Base-by-base conservation (phyloP, 2,329 filamentous ascomycete species). In the Penicillium sp. region DNA sequence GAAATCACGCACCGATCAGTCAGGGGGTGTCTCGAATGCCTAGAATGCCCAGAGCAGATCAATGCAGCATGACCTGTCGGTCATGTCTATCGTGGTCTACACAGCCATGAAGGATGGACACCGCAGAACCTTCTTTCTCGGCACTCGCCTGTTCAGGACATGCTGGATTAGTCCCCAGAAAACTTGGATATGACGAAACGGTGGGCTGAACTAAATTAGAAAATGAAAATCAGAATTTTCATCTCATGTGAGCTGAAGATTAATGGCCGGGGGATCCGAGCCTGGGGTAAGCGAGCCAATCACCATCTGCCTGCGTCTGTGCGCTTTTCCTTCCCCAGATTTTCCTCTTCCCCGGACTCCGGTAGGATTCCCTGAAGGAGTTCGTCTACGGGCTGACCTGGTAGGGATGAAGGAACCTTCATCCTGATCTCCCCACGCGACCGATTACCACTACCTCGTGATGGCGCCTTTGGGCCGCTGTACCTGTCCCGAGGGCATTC, bases 331-430 rank as follows among this genome's bases (percentile, higher is more conserved):
- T 54, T 53, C 51, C 51, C 51, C 51, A 51, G 51, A 52, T 53
- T 53, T 51, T 48, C 42, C 28, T 30, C n/a, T 51, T 50, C 51
- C 51, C 50, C 50, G 38, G 50, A 51, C 44, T 47, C 29, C 13
- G 37, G 20, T 28, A 34, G 17, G 33, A n/a, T n/a, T n/a, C n/a
- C 9, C 18, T 22, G 18, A 22, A 22, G 18, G 18, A 22, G 18
- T 22, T 22, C 18, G 18, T 22, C 18, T n/a, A n/a, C n/a, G n/a
- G n/a, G n/a, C n/a, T n/a, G 18, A 22, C 18, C 18, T 5, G 18
- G 18, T 22, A 5, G 18, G 18, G 9, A 22, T 22, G 18, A 22
- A 5, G 18, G 18, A 22, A 22, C 5, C 5, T 5, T 22, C 9
- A 5, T 9, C 18, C 18, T 22, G 18, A 5, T 22, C 18, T 9